These are phyloP conservation scores for Backusella liffmaniae DNA, from an alignment of 192 early-diverging fungal genomes.

Conservation along the genomic window DNA sequence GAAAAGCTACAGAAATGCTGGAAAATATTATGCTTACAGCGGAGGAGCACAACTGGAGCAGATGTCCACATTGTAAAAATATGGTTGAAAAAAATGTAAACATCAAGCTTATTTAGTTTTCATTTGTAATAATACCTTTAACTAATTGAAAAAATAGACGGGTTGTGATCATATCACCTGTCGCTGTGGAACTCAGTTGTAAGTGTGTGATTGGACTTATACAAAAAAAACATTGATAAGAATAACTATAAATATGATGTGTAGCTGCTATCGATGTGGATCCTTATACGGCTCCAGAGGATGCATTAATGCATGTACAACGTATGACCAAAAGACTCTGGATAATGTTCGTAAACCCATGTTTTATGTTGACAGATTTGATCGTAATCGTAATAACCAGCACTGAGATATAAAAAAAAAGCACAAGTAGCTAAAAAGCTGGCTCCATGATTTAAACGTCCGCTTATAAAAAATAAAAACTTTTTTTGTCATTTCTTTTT, in stretches of 20 bases:
- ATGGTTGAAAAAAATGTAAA: background rate
- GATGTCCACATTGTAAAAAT: background rate
- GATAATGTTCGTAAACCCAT: background rate
- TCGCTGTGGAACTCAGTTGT: background rate
- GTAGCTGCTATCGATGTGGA: background rate
- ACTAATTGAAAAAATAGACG: background rate
- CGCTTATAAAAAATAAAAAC: background rate
- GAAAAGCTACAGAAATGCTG: background rate
- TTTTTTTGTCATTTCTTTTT: background rate
- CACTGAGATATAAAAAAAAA: too few species aligned
- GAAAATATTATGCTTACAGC: background rate
- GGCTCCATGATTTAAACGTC: too few species aligned
- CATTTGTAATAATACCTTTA: background rate
- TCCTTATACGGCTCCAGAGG: background rate
- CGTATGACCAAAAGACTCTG: background rate
- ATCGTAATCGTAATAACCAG: background rate
- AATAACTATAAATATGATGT: background rate
- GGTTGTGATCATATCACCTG: background rate
- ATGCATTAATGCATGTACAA: background rate
- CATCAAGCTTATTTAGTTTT: background rate
- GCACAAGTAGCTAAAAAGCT: too few species aligned
- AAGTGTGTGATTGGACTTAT: background rate
- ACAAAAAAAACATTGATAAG: background rate
- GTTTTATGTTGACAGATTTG: background rate
- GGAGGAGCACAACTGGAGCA: background rate